phyloP scores from a whole-genome alignment of 192 early-diverging fungal genomes.

The Coemansia sp. region DNA sequence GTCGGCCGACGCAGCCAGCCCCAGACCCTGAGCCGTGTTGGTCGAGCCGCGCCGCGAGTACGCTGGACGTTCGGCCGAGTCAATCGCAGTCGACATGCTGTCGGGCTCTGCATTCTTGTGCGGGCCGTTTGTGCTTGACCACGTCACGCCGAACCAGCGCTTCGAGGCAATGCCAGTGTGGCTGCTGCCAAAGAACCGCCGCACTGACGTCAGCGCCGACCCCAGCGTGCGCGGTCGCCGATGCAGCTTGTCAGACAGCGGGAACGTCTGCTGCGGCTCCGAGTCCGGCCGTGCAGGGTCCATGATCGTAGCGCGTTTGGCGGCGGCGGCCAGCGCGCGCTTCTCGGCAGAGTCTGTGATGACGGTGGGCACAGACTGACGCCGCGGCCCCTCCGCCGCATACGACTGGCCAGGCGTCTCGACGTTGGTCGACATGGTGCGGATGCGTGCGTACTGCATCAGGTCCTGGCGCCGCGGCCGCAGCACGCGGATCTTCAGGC shows the following conservation, averaged over 20 bases:
- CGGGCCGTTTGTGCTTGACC: constrained; percentile 1
- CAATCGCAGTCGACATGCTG: constrained; percentile 33
- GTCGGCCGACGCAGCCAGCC: constrained; percentile 20
- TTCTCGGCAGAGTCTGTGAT: constrained; percentile 14
- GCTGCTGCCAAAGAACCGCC: constrained; percentile 41
- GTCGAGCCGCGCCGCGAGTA: constrained; percentile 27
- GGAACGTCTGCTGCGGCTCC: constrained; percentile 23
- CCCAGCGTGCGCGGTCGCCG: constrained; percentile 41
- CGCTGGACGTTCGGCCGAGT: constrained; percentile 7
- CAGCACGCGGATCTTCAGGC: constrained; percentile 50
- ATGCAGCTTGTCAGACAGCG: constrained; percentile 29
- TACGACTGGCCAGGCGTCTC: constrained; percentile 12
- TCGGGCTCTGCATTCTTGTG: constrained; percentile 15
- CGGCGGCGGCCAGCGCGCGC: constrained; percentile 24
- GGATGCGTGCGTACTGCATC: constrained; percentile 16
- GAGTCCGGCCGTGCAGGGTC: constrained; percentile 27
- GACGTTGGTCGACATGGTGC: constrained; percentile 41
- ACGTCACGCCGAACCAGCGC: constrained; percentile 44
- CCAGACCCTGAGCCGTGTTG: constrained; percentile 18
- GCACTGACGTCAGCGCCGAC: constrained; percentile 49
- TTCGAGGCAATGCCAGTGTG: constrained; percentile 18
- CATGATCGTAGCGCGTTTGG: constrained; percentile 52
- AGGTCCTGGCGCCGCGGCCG: constrained; percentile 33
- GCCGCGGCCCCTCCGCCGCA: constrained; percentile 29
- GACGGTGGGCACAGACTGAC: constrained; percentile 47